Evolutionary conservation across 2,329 filamentous ascomycete genomes (phyloP).

Genomic region (Anisogramma anomala): DNA sequence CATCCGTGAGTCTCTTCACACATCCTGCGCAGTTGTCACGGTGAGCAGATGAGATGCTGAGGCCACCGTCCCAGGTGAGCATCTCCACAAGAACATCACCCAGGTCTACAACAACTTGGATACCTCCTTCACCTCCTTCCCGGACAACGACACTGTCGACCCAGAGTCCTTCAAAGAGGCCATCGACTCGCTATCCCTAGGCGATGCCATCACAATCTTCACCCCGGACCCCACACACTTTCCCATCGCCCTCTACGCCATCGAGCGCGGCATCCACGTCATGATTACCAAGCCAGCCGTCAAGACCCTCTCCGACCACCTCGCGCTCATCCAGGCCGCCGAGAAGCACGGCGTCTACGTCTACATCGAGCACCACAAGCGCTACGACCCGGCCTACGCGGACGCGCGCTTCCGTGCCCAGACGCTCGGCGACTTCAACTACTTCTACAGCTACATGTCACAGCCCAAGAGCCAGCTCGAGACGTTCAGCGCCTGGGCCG

Average conservation of each 20-base stretch:
- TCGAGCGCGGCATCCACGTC: conserved; percentile 78
- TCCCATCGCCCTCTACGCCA: conserved; percentile 84
- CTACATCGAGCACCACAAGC: conserved; percentile 94
- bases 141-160: conserved; percentile 59
- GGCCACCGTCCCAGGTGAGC: conserved; percentile 65
- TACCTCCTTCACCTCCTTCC: conserved; percentile 74
- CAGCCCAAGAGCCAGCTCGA: conserved; percentile 85
- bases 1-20: conserved; percentile 51
- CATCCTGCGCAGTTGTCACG: background rate
- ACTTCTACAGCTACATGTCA: conserved; percentile 96
- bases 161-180: conserved; percentile 77
- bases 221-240: conserved; percentile 89
- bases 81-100: conserved; percentile 78
- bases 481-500: conserved; percentile 92
- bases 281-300: conserved; percentile 91
- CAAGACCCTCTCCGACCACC: conserved; percentile 71
- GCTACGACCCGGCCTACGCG: conserved; percentile 84
- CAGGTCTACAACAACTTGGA: conserved; percentile 83
- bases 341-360: conserved; percentile 71
- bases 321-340: conserved; percentile 60
- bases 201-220: conserved; percentile 91
- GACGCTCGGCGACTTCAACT: conserved; percentile 86
- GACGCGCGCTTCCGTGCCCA: conserved; percentile 71
- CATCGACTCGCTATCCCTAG: conserved; percentile 69
- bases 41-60: background rate